These are phyloP conservation scores for Pulveroboletus sp. DNA, from an alignment of 768 basidiomycete genomes.

Conservation along the genomic window DNA sequence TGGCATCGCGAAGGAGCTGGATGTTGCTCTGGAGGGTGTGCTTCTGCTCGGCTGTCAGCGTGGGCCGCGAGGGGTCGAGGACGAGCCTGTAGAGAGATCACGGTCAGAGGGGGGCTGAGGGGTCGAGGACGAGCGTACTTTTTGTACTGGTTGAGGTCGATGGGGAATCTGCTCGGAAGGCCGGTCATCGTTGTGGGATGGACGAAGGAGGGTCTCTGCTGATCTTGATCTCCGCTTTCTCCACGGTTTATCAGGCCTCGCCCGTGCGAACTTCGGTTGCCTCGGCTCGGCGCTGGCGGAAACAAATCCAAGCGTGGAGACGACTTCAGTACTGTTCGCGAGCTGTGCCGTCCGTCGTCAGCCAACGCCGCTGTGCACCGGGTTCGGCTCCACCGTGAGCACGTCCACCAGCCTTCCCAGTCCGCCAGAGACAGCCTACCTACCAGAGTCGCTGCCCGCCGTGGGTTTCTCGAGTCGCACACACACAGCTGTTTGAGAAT, in stretches of 20 bases:
- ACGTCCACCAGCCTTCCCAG: not conserved
- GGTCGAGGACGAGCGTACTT: conserved; percentile 40
- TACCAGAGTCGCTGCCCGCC: not conserved
- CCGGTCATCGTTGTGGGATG: conserved; percentile 31
- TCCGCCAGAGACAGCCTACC: too few species aligned
- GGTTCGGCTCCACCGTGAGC: conserved; percentile 6
- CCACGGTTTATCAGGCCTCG: conserved; percentile 20
- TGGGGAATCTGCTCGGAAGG: conserved; percentile 54
- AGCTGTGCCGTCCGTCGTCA: not conserved
- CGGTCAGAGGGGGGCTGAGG: not conserved
- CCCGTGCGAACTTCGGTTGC: conserved; percentile 24
- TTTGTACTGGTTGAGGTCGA: conserved; percentile 74
- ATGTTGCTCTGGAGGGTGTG: conserved; percentile 61
- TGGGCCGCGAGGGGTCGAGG: conserved; percentile 65
- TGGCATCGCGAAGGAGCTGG: conserved; percentile 76
- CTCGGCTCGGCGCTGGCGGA: not conserved
- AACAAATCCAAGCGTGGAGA: not conserved
- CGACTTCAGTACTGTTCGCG: not conserved
- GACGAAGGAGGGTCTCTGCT: not conserved
- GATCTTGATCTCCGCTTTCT: not conserved
- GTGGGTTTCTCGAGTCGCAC: not conserved
- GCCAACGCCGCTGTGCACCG: conserved; percentile 8
- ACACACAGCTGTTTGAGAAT: not conserved
- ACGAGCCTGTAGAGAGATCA: conserved; percentile 45
- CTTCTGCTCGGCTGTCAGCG: conserved; percentile 61